Evolutionary conservation across 805 yeast species (phyloP).

Genomic region (Candida multigemmis): DNA sequence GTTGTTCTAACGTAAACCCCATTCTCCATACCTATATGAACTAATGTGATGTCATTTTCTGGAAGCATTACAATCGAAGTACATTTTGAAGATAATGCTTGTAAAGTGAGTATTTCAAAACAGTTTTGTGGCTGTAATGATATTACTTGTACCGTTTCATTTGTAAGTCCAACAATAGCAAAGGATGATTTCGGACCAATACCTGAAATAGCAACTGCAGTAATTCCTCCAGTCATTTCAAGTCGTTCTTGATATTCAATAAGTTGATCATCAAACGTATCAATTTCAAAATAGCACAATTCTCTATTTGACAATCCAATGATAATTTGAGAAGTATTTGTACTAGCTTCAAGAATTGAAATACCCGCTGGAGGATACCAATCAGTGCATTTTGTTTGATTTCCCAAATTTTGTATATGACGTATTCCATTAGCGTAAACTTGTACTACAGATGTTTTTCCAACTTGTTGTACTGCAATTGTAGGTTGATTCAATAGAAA

Average conservation of each 20-base stretch:
- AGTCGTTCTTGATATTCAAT: conserved; percentile 61
- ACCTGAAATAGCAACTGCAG: conserved; percentile 32
- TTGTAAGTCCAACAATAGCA: conserved; percentile 65
- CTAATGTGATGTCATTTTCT: conserved; percentile 14
- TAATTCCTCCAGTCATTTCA: conserved; percentile 43
- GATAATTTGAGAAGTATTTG: conserved; percentile 61
- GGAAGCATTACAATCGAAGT: conserved; percentile 16
- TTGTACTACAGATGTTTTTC: conserved; percentile 56
- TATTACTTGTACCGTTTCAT: conserved; percentile 58
- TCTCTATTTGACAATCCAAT: conserved; percentile 67
- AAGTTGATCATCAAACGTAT: conserved; percentile 46
- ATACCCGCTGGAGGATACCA: conserved; percentile 85
- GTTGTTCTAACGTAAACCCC: conserved; percentile 68
- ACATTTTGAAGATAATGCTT: conserved; percentile 48
- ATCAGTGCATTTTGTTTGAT: conserved; percentile 34
- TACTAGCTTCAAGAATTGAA: conserved; percentile 46
- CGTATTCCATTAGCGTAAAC: conserved; percentile 63
- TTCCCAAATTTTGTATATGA: conserved; percentile 25
- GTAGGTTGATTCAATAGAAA: conserved; percentile 52
- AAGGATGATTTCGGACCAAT: conserved; percentile 44
- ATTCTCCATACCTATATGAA: conserved; percentile 76
- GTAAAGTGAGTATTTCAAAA: conserved; percentile 53
- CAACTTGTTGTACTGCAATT: conserved; percentile 60
- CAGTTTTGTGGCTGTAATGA: conserved; percentile 53
- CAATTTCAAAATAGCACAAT: conserved; percentile 75